phyloP scores from a whole-genome alignment of 2,329 filamentous ascomycete genomes.

The Pseudogymnoascus sp. region DNA sequence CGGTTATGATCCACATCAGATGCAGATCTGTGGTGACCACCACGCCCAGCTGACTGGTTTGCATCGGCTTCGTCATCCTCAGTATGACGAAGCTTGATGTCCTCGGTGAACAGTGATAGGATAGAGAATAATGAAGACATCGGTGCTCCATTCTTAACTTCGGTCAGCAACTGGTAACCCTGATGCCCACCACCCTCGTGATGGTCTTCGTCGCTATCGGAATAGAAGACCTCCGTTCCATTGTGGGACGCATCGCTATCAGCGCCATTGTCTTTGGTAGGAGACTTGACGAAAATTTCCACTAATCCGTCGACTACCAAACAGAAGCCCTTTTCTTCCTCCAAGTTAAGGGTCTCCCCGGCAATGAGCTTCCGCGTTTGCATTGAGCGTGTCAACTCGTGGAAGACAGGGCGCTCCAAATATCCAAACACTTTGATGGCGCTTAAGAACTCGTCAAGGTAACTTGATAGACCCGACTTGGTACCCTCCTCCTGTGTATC shows the following conservation, averaged over 20 bases:
- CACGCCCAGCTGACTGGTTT: slow-evolving; percentile 29
- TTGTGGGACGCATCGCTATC: slow-evolving; percentile 33
- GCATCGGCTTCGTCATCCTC: slow-evolving; percentile 42
- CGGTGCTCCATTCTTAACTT: slow-evolving; percentile 94
- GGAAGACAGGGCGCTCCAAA: slow-evolving; percentile 90
- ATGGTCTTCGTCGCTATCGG: slow-evolving; percentile 62
- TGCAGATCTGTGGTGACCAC: slow-evolving; percentile 21
- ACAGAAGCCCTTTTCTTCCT: slow-evolving; percentile 97
- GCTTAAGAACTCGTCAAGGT: slow-evolving; percentile 93
- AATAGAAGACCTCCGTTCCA: slow-evolving; percentile 35
- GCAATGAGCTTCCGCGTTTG: slow-evolving; percentile 94
- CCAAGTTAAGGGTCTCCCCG: slow-evolving; percentile 86
- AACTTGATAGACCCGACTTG: slow-evolving; percentile 89
- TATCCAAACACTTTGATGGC: slow-evolving; percentile 99
- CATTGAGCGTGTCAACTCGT: slow-evolving; percentile 96
- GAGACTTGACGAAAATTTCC: slow-evolving; percentile 96
- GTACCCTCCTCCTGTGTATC: slow-evolving; percentile 83
- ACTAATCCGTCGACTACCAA: slow-evolving; percentile 93
- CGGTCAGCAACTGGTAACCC: slow-evolving; percentile 88
- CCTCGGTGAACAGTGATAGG: slow-evolving; percentile 92
- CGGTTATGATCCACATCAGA: slow-evolving; percentile 14
- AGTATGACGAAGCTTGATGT: slow-evolving; percentile 68
- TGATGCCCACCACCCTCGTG: slow-evolving; percentile 57
- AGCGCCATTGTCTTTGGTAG: slow-evolving; percentile 41
- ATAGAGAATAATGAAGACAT: slow-evolving; percentile 99